These are phyloP conservation scores for Tetrapisispora nanseiensis DNA, from an alignment of 805 yeast genomes.

Conservation along the genomic window DNA sequence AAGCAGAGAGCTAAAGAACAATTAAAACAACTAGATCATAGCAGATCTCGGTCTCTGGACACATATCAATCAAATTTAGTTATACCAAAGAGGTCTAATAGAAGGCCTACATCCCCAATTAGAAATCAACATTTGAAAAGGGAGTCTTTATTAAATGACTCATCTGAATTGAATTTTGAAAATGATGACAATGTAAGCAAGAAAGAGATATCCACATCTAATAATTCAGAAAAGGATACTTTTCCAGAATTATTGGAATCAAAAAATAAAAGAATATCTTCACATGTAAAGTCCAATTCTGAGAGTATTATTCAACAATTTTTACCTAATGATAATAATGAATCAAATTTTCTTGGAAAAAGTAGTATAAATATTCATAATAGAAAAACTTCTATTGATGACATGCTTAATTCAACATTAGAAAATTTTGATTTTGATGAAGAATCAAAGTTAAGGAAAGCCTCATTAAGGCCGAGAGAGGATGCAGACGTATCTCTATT, in stretches of 20 bases:
- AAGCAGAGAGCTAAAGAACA: conserved; percentile 13
- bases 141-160: neutral
- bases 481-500: neutral
- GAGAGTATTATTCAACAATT: conserved; percentile 5
- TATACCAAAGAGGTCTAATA: conserved; percentile 16
- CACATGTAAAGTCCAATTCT: conserved; percentile 5
- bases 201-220: neutral
- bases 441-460: conserved; percentile 4
- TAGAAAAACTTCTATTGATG: conserved; percentile 16
- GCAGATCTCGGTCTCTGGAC: conserved; percentile 5
- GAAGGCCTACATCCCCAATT: conserved; percentile 17
- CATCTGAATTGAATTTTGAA: neutral
- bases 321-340: neutral
- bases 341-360: neutral
- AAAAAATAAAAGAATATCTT: neutral
- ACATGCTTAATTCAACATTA: conserved; percentile 17
- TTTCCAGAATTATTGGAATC: neutral
- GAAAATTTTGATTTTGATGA: conserved; percentile 11
- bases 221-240: neutral
- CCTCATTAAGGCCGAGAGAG: neutral
- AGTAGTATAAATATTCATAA: conserved; percentile 3
- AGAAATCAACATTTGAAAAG: neutral
- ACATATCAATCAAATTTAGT: neutral
- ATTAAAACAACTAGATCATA: neutral
- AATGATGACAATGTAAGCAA: neutral